Percentiles rank a stretch among this genome's conserved stretches.
Conservation (phyloP, 768 basidiomycete species). For the Leccinum variicolor region DNA sequence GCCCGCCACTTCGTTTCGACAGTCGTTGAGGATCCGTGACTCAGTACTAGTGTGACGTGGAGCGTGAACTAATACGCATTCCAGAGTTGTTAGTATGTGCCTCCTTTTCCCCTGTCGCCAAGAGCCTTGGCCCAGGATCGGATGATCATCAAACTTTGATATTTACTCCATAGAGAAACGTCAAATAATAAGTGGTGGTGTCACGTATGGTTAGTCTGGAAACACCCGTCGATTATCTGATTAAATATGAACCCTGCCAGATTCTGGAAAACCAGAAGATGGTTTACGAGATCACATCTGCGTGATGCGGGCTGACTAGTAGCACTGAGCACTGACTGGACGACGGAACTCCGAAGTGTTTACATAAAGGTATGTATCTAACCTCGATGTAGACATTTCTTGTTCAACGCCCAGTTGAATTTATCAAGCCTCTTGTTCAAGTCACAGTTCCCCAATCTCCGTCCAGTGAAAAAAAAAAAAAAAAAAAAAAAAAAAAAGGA, state of each 20-base stretch:
- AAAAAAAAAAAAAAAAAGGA: too few relatives aligned
- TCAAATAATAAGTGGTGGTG: too few relatives aligned
- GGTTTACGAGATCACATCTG: neutral
- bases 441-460: neutral
- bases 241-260: neutral
- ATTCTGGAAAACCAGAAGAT: conserved; percentile 1
- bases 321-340: too few relatives aligned
- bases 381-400: neutral
- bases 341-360: neutral
- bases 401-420: neutral
- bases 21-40: too few relatives aligned
- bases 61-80: too few relatives aligned
- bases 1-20: too few relatives aligned
- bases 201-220: neutral
- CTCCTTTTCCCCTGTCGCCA: neutral
- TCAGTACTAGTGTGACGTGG: too few relatives aligned
- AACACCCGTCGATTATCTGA: neutral
- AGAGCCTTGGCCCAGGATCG: neutral
- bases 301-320: too few relatives aligned
- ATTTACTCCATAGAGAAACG: neutral
- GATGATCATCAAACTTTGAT: conserved; percentile 7
- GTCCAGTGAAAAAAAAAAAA: neutral
- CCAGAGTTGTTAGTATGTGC: too few relatives aligned
- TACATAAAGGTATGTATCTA: neutral
- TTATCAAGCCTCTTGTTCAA: neutral